Base-by-base conservation (phyloP, 345 rosid genomes). In the Populus pruinosa region DNA sequence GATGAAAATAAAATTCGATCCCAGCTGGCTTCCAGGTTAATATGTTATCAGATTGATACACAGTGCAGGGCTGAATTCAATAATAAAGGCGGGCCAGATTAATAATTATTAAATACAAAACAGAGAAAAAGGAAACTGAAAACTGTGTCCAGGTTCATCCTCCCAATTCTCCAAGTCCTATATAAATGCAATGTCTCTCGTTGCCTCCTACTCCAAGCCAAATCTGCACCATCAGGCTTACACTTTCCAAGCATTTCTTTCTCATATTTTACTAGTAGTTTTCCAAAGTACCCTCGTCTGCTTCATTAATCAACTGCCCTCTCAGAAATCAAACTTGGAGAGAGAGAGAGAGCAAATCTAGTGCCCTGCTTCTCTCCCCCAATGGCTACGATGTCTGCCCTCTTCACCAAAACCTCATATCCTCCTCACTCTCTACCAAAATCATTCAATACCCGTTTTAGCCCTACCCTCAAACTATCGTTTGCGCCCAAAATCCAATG, bases 351-450 rank as follows among this genome's bases (percentile, higher is more conserved):
- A 50, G 63, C 55, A 64, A 43, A 55, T 29, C 62, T 61, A 44
- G 50, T 69, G 18, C 38, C 78, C 7, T 64, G 39, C 36, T 23
- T 59, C 59, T 62, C 64, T 68, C 55, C 84, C 63, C 29, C 72
- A 73, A 92, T 91, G 97, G 90, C 97, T 82, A 87, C 97, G 76
- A 84, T 91, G 86, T 85, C 92, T 49, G 75, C 89, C 6, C 43
- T 85, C 35, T 77, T 86, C 75, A 36, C 74, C 79, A 79, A 85
- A 82, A 71, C 85, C 50, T 35, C 90, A 36, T 76, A 77, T 65
- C 81, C 86, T 1, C 68, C 86, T 44, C 88, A 74, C 35, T 86
- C 90, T 18, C 79, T 91, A 3, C 62, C 83, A 85, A 88, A 86
- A 77, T 55, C 91, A 35, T 66, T 70, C 69, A 47, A 27, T 75